These are phyloP conservation scores for Hypholoma sublateritium DNA, from an alignment of 768 basidiomycete genomes.

Conservation along the genomic window DNA sequence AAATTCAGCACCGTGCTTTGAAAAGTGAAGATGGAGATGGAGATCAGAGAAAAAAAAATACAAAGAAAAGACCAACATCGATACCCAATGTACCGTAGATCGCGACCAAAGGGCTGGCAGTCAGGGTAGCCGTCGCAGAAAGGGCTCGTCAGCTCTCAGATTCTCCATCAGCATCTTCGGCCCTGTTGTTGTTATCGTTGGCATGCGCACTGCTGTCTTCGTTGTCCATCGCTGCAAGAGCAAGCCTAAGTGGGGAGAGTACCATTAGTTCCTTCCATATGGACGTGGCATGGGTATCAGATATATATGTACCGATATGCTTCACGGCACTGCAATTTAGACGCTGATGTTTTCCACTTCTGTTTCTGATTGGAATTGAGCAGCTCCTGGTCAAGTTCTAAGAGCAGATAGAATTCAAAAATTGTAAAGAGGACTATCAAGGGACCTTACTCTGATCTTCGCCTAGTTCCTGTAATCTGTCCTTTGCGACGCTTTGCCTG, in stretches of 20 bases:
- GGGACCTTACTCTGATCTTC: constrained; percentile 56
- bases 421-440: background rate
- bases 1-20: background rate
- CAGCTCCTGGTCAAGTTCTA: constrained; percentile 68
- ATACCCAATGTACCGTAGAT: no score
- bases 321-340: constrained; percentile 55
- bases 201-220: constrained; percentile 5
- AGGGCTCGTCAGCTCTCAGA: background rate
- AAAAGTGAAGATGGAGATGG: background rate
- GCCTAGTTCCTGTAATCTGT: constrained; percentile 63
- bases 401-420: background rate
- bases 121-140: background rate
- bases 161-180: constrained; percentile 5
- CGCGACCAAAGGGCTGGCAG: no score
- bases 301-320: constrained; percentile 55
- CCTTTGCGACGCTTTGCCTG: constrained; percentile 64
- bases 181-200: background rate
- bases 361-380: constrained; percentile 51
- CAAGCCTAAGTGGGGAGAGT: constrained; percentile 7
- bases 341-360: constrained; percentile 55
- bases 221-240: constrained; percentile 20
- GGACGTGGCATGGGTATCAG: no score
- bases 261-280: background rate
- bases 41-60: background rate
- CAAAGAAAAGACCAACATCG: background rate